A percentile compares a stretch with the other conserved stretches of the same genome.
Conservation (phyloP, 768 basidiomycete genomes). For the Amanita jacksonii region DNA sequence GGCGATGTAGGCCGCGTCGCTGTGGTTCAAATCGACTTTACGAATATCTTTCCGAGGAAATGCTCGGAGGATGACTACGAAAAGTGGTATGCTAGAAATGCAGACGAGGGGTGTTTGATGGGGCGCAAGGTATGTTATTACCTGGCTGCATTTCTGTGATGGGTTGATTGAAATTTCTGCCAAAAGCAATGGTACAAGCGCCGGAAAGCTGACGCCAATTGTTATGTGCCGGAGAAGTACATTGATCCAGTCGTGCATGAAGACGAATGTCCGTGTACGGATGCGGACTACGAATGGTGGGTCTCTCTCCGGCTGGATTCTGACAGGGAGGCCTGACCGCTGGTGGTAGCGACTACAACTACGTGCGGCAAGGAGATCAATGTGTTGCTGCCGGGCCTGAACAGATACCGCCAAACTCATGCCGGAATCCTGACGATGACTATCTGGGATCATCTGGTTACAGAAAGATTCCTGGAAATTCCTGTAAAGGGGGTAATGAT, state of each 20-base stretch:
- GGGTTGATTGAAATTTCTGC: background rate
- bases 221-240: slow-evolving; percentile 89
- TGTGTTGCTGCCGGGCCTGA: slow-evolving; percentile 88
- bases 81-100: slow-evolving; percentile 73
- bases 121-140: slow-evolving; percentile 69
- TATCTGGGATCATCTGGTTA: slow-evolving; percentile 91
- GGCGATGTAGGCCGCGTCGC: slow-evolving; percentile 52
- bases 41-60: slow-evolving; percentile 52
- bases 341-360: slow-evolving; percentile 77
- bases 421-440: slow-evolving; percentile 42
- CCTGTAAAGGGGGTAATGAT: slow-evolving; percentile 60
- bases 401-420: slow-evolving; percentile 70
- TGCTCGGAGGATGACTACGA: slow-evolving; percentile 73
- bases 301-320: slow-evolving; percentile 1
- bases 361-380: slow-evolving; percentile 55
- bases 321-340: background rate
- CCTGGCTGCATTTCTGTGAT: background rate
- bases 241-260: slow-evolving; percentile 77
- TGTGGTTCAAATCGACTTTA: slow-evolving; percentile 78
- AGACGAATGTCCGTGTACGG: slow-evolving; percentile 73
- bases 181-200: slow-evolving; percentile 88
- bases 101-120: slow-evolving; percentile 75
- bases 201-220: slow-evolving; percentile 73
- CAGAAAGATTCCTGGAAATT: slow-evolving; percentile 87
- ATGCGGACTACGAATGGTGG: slow-evolving; percentile 92